Evolutionary conservation across 371 early-diverging fungal species (phyloP).

Genomic region (Phascolomyces articulosus): DNA sequence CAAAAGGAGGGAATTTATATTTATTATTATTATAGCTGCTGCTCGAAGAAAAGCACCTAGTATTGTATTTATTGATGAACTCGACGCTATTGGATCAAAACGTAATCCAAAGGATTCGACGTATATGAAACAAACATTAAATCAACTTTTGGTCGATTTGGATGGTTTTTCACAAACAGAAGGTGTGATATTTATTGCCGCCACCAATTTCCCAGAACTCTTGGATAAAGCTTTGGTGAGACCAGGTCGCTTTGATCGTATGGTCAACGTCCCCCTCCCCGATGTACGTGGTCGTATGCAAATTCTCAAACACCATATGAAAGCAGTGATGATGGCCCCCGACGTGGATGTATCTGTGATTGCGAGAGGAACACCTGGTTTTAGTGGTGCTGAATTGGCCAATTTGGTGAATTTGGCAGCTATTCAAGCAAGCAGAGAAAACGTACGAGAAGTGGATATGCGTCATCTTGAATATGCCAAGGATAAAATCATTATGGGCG

Average conservation of each 20-base stretch:
- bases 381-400: conserved; percentile 97
- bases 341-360: conserved; percentile 83
- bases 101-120: conserved; percentile 93
- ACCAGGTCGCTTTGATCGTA: conserved; percentile 98
- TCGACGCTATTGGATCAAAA: conserved; percentile 98
- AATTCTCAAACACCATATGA: conserved; percentile 91
- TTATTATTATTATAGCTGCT: conserved; percentile 61
- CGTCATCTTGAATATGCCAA: conserved; percentile 94
- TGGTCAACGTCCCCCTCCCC: conserved; percentile 95
- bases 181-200: conserved; percentile 97
- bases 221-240: conserved; percentile 97
- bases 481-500: conserved; percentile 97
- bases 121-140: conserved; percentile 95
- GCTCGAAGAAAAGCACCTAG: conserved; percentile 96
- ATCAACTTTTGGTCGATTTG: conserved; percentile 94
- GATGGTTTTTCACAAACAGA: conserved; percentile 95
- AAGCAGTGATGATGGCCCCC: conserved; percentile 63
- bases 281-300: conserved; percentile 95
- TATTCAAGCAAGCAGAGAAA: conserved; percentile 89
- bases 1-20: neutral
- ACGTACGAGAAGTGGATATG: conserved; percentile 67
- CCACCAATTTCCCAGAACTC: conserved; percentile 99
- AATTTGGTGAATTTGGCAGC: conserved; percentile 96
- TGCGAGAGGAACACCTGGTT: conserved; percentile 97
- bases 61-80: conserved; percentile 99